phyloP scores from a whole-genome alignment of 1,284 basidiomycete species.

The Cutaneotrichosporon sp. region DNA sequence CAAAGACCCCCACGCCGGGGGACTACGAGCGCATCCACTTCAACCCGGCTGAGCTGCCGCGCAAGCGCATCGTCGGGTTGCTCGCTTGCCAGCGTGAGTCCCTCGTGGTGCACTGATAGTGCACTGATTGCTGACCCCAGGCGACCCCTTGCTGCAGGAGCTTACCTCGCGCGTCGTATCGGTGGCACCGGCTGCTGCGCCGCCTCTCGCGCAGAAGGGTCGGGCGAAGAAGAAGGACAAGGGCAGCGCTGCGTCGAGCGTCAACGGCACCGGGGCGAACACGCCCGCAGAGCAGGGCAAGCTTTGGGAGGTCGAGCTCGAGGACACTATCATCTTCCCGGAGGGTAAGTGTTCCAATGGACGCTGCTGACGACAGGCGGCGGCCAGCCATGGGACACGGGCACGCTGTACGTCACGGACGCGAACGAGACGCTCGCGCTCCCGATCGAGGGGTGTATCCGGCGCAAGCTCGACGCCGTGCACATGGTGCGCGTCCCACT shows the following conservation, averaged over 20 bases:
- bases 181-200: slow-evolving; percentile 27
- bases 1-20: slow-evolving; percentile 37
- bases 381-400: slow-evolving; percentile 80
- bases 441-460: slow-evolving; percentile 68
- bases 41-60: slow-evolving; percentile 42
- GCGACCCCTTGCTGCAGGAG: slow-evolving; percentile 49
- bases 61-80: slow-evolving; percentile 51
- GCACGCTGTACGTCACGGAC: slow-evolving; percentile 57
- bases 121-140: slow-evolving; percentile 32
- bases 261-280: slow-evolving; percentile 11
- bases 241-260: slow-evolving; percentile 9
- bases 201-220: slow-evolving; percentile 42
- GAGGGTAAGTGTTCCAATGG: slow-evolving; percentile 56
- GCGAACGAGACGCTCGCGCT: slow-evolving; percentile 55
- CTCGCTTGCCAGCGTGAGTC: slow-evolving; percentile 55
- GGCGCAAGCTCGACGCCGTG: slow-evolving; percentile 72
- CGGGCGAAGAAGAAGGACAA: slow-evolving; percentile 40
- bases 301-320: slow-evolving; percentile 62
- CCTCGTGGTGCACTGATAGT: too few relatives aligned
- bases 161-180: slow-evolving; percentile 40
- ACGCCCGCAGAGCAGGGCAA: slow-evolving; percentile 26
- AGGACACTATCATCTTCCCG: slow-evolving; percentile 84
- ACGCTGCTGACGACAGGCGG: slow-evolving; percentile 59
- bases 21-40: slow-evolving; percentile 51
- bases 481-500: slow-evolving; percentile 65